Conservation (phyloP, 306 rosid genomes). For the Cucurbita ficifolia region DNA sequence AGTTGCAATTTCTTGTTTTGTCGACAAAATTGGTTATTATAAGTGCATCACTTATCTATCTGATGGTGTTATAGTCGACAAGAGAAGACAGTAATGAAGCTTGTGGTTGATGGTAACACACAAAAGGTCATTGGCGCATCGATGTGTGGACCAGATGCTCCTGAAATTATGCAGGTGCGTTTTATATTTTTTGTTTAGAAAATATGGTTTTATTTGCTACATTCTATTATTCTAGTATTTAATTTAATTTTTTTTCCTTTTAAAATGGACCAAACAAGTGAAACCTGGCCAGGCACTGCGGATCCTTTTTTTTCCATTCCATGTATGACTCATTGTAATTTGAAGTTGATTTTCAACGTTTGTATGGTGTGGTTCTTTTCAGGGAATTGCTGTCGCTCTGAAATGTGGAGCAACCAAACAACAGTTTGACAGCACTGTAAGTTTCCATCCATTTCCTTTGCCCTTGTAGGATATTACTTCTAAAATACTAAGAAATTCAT, state of each 20-base stretch:
- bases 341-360: background rate
- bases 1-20: background rate
- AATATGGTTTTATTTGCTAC: background rate
- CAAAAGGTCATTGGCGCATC: conserved; percentile 84
- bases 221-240: background rate
- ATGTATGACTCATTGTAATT: background rate
- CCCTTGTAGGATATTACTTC: background rate
- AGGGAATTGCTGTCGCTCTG: conserved; percentile 85
- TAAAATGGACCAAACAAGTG: background rate
- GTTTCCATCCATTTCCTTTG: conserved; percentile 7
- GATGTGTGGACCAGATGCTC: conserved; percentile 91
- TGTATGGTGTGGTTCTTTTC: background rate
- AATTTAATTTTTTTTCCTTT: background rate
- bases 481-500: background rate
- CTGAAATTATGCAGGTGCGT: conserved; percentile 87
- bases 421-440: conserved; percentile 89
- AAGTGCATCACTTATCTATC: no score
- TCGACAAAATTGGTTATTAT: no score
- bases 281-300: background rate
- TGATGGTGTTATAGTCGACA: conserved; percentile 46
- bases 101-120: conserved; percentile 75
- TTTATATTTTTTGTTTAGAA: background rate
- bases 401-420: conserved; percentile 94
- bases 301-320: background rate
- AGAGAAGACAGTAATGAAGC: conserved; percentile 89